Base-by-base conservation (phyloP, 164 flowering plant species). In the Tetracentron sinense region DNA sequence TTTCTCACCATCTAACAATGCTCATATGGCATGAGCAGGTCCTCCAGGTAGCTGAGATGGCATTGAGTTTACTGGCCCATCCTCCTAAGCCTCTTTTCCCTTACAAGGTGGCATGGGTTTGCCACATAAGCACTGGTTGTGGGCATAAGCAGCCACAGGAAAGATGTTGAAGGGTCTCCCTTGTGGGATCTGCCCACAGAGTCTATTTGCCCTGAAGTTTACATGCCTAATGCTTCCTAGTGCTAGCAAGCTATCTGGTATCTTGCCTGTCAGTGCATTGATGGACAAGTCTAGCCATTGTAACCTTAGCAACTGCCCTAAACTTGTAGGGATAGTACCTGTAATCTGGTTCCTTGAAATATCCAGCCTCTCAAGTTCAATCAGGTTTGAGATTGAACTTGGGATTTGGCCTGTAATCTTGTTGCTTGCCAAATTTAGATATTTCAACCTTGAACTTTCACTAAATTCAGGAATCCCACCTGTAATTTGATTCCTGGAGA, bases 181-280 rank as follows among this genome's bases (percentile, higher is more conserved):
- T 73, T 93, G 97, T 52, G 98, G 98, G 16, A 93, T 90, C 75
- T 71, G 71, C 27, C 98, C 98, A 74, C 98, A 90, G 1, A 93
- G 72, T 65, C 77, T 72, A 72, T 93, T 93, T 47, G 87, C 88
- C 61, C 94, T 87, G 79, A 93, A 87, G 70, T 71, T 93, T 50
- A 72, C 96, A 72, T 88, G 97, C 56, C 23, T 73, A 16, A 93
- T 42, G 6, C 31, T 61, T 55, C 52, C 27, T n/a, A 90, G 68
- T 14, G 72, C 78, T 56, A 88, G 65, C 58, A 89, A 68, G 73
- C 82, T 88, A 8, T 55, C 72, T 62, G 98, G 98, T 57, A 93
- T 93, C 44, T 60, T 77, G 1, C 96, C 98, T 8, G 77, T 74
- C 42, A 93, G 75, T 25, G 59, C 60, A 58, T 93, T 93, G 74